A percentile compares a stretch with the other conserved stretches of the same genome.
Conservation (phyloP, 768 basidiomycete genomes). For the Boletus rex-veris region DNA sequence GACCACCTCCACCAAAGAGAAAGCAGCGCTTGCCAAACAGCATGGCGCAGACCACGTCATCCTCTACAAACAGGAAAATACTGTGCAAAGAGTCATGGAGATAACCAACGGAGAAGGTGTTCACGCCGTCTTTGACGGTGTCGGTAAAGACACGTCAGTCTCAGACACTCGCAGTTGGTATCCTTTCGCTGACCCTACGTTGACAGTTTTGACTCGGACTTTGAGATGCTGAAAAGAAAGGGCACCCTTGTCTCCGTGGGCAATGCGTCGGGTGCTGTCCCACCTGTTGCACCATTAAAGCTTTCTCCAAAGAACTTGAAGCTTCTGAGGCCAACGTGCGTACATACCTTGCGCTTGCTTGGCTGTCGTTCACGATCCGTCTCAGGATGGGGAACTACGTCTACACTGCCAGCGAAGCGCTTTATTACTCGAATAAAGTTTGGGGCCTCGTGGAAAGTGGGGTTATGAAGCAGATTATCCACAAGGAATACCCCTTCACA, state of each 20-base stretch:
- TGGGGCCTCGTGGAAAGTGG: conserved; percentile 60
- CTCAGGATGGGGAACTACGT: conserved; percentile 69
- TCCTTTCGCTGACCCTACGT: background rate
- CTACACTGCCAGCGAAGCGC: conserved; percentile 68
- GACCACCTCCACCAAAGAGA: conserved; percentile 82
- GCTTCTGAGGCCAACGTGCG: conserved; percentile 71
- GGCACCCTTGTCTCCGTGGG: conserved; percentile 89
- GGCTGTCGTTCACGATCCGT: conserved; percentile 6
- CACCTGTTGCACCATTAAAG: conserved; percentile 69
- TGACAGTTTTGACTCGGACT: conserved; percentile 69
- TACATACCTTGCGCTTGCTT: background rate
- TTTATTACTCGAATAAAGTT: conserved; percentile 60
- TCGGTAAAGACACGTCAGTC: conserved; percentile 92
- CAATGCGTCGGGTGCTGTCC: conserved; percentile 85
- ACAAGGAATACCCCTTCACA: conserved; percentile 81
- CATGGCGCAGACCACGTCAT: conserved; percentile 88
- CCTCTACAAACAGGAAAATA: conserved; percentile 71
- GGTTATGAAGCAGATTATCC: conserved; percentile 60
- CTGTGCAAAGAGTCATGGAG: conserved; percentile 67
- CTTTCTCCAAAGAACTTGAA: conserved; percentile 82
- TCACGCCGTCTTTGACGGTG: conserved; percentile 88
- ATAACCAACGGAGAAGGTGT: conserved; percentile 79
- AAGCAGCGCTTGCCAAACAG: conserved; percentile 73
- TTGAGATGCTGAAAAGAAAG: conserved; percentile 78
- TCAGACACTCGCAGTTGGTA: background rate